These are phyloP conservation scores for Xylaria grammica DNA, from an alignment of 495 filamentous ascomycete species.

Conservation along the genomic window DNA sequence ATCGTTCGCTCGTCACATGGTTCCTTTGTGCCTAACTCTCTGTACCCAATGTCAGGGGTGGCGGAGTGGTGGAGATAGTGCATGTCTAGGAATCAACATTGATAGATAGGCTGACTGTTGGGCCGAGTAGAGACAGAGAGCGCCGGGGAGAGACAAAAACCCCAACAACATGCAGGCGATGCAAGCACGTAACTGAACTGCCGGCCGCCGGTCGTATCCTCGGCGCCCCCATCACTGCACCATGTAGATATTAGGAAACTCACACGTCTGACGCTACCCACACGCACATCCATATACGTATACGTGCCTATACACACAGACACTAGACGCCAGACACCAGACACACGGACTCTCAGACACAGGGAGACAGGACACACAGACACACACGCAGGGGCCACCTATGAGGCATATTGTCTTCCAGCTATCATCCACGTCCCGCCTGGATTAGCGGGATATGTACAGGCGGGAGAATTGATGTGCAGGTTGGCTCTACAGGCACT, in stretches of 20 bases:
- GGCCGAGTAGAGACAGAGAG: not conserved
- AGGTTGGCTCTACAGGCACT: too few species aligned
- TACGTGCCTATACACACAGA: not conserved
- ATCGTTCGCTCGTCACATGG: too few species aligned
- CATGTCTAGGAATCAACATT: slow-evolving; percentile 57
- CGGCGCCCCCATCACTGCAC: slow-evolving; percentile 21
- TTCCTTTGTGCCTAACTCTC: not conserved
- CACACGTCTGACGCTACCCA: slow-evolving; percentile 13
- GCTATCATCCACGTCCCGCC: too few species aligned
- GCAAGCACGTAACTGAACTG: slow-evolving; percentile 20
- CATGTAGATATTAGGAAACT: slow-evolving; percentile 6
- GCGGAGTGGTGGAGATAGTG: slow-evolving; percentile 51
- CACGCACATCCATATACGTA: slow-evolving; percentile 1
- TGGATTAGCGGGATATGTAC: not conserved
- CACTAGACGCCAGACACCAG: too few species aligned
- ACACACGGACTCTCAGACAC: slow-evolving; percentile 8
- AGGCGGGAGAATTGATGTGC: not conserved
- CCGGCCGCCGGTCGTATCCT: slow-evolving; percentile 21
- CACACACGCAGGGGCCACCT: not conserved
- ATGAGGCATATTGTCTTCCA: slow-evolving; percentile 1
- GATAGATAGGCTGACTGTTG: not conserved
- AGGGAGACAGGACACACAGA: not conserved
- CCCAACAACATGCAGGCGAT: slow-evolving; percentile 8
- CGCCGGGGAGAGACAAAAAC: not conserved
- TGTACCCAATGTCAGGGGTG: not conserved